Base-by-base conservation (phyloP, 2,329 filamentous ascomycete species). In the Ophiocordyceps camponoti-leonardi region DNA sequence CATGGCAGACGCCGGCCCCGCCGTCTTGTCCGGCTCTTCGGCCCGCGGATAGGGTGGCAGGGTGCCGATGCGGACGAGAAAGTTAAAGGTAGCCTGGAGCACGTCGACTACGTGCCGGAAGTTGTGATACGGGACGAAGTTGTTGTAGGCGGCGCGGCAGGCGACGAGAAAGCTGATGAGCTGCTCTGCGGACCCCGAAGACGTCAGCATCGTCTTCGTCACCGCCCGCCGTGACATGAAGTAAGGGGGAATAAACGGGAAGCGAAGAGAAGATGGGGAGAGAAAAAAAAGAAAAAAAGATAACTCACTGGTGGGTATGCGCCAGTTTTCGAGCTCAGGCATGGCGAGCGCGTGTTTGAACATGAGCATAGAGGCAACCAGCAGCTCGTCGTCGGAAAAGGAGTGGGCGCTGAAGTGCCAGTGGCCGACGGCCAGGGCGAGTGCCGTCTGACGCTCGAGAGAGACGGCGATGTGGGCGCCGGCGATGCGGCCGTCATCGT, bases 51-150 rank as follows among this genome's bases (percentile, higher is more conserved):
- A 92, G 6, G 75, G 72, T 14, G 83, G 83, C 44, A 93, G 67
- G 31, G 79, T 77, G 47, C 86, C 84, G 44, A 94, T 80, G 50
- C 78, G 77, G 46, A 95, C 71, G 6, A 96, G 75, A 58, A 95
- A 94, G 65, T 83, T 80, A 61, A 95, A 96, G 4, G 87, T 79
- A 1, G 90, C 93, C 61, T 96, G 90, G 45, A 96, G 71, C 26
- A 98, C 92, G 62, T 98, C 92, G 49, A 95, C 82, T 20, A 94
- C 92, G 63, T 98, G 92, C 46, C 90, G 83, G 61, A 96, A 98
- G 64, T 98, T 98, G 68, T 98, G 92, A 58, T 96, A 98, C 20
- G 90, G 84, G 33, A 95, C 87, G 61, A 94, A 94, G 48, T 78
- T 83, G 61, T 96, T 96, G 67, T 98, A 98, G n/a, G 92, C 86